Evolutionary conservation across 2,329 filamentous ascomycete species (phyloP).

Genomic region (Chrysoporthe cubensis): DNA sequence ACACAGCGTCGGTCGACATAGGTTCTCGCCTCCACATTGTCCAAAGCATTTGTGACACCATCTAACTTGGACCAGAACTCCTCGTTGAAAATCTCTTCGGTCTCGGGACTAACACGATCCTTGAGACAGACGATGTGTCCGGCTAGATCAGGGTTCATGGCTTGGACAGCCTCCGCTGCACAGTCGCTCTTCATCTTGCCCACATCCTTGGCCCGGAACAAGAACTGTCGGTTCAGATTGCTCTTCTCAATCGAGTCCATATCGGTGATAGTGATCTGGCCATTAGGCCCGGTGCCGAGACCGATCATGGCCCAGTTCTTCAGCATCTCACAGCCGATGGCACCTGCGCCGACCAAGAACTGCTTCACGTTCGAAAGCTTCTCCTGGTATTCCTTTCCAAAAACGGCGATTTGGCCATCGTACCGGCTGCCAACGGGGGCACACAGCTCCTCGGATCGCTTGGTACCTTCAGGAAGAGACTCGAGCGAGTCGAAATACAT

Average conservation of each 20-base stretch:
- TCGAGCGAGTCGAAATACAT: constrained; percentile 99
- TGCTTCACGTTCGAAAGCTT: constrained; percentile 89
- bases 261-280: constrained; percentile 90
- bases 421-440: constrained; percentile 84
- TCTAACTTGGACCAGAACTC: constrained; percentile 86
- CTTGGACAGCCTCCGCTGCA: constrained; percentile 84
- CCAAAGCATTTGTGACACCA: constrained; percentile 93
- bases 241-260: constrained; percentile 99
- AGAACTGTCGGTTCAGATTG: constrained; percentile 95
- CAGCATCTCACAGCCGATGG: constrained; percentile 98
- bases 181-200: constrained; percentile 96
- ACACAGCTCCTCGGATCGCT: constrained; percentile 84
- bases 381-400: constrained; percentile 90
- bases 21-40: constrained; percentile 95
- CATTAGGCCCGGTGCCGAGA: constrained; percentile 82
- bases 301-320: constrained; percentile 99
- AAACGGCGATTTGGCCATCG: constrained; percentile 96
- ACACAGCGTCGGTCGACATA: constrained; percentile 97
- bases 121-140: constrained; percentile 85
- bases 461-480: constrained; percentile 76
- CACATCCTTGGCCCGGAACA: constrained; percentile 93
- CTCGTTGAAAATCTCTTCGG: constrained; percentile 93
- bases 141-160: constrained; percentile 91
- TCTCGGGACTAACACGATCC: constrained; percentile 89
- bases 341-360: constrained; percentile 94